Evolutionary conservation across 1,284 basidiomycete species (phyloP).

Genomic region (Athelia psychrophila): DNA sequence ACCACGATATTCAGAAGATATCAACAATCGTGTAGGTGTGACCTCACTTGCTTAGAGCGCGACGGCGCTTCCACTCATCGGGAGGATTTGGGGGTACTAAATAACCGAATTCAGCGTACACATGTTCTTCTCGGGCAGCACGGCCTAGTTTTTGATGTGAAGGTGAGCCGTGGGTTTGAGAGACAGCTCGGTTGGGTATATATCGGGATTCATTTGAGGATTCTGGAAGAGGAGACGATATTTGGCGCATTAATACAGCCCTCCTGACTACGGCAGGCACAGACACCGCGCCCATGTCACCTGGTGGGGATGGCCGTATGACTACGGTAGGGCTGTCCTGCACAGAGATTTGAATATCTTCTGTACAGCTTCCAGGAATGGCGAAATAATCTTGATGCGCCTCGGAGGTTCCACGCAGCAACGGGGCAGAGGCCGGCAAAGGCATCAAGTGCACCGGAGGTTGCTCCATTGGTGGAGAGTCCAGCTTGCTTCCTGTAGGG

Average conservation of each 20-base stretch:
- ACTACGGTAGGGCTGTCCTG: conserved; percentile 21
- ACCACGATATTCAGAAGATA: conserved; percentile 5
- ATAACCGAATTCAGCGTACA: conserved; percentile 62
- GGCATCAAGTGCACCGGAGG: conserved; percentile 6
- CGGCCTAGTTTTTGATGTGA: conserved; percentile 32
- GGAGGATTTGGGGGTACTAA: conserved; percentile 79
- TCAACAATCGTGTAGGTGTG: conserved; percentile 5
- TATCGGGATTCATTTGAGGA: conserved; percentile 36
- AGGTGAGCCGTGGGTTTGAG: conserved; percentile 28
- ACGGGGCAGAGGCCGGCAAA: not conserved
- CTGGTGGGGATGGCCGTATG: conserved; percentile 10
- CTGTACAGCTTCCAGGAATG: not conserved
- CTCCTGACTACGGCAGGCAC: conserved; percentile 48
- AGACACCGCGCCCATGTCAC: conserved; percentile 21
- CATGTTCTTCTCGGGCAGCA: conserved; percentile 61
- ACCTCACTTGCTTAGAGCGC: conserved; percentile 76
- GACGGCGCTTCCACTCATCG: conserved; percentile 74
- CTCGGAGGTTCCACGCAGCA: conserved; percentile 16
- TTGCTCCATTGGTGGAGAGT: conserved; percentile 9
- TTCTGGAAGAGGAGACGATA: conserved; percentile 54
- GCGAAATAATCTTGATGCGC: conserved; percentile 2
- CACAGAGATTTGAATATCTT: conserved; percentile 10
- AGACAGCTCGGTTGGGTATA: conserved; percentile 34
- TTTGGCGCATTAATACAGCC: conserved; percentile 55
- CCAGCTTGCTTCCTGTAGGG: not conserved